phyloP scores from a whole-genome alignment of 108 stramenopile species.

The Parmales sp. region DNA sequence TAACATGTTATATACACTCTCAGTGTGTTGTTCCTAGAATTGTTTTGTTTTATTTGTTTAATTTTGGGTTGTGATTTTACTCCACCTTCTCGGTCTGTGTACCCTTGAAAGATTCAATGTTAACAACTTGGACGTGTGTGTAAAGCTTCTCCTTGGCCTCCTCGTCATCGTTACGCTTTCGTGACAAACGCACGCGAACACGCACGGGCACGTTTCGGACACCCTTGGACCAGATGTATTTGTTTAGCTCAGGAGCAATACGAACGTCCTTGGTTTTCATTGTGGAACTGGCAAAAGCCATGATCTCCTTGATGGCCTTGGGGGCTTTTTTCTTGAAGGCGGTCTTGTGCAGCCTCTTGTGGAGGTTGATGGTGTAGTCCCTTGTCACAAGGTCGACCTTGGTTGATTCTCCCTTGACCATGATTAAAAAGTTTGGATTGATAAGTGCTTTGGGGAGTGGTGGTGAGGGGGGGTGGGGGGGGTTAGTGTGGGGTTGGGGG shows the following conservation, averaged over 20 bases:
- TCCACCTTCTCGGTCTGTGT: slow-evolving; percentile 86
- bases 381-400: slow-evolving; percentile 80
- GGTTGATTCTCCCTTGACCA: too few relatives aligned
- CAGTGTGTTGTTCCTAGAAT: too few relatives aligned
- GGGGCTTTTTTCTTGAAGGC: slow-evolving; percentile 97
- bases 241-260: slow-evolving; percentile 73
- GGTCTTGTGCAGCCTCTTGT: slow-evolving; percentile 82
- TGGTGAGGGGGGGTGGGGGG: too few relatives aligned
- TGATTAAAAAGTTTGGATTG: too few relatives aligned
- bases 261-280: slow-evolving; percentile 95
- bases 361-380: slow-evolving; percentile 97
- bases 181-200: slow-evolving; percentile 87
- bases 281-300: slow-evolving; percentile 79
- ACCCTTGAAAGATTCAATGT: slow-evolving; percentile 86
- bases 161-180: slow-evolving; percentile 98
- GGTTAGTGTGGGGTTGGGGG: too few relatives aligned
- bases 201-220: slow-evolving; percentile 92
- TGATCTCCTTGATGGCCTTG: slow-evolving; percentile 92
- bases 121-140: slow-evolving; percentile 90
- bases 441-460: too few relatives aligned
- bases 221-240: slow-evolving; percentile 81
- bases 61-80: background rate
- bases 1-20: too few relatives aligned
- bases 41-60: slow-evolving; percentile 7
- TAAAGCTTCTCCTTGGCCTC: slow-evolving; percentile 97